A percentile compares a stretch with the other conserved stretches of the same genome.
phyloP scores from a whole-genome alignment of 2,329 filamentous ascomycete genomes.

The Graphium sp. region DNA sequence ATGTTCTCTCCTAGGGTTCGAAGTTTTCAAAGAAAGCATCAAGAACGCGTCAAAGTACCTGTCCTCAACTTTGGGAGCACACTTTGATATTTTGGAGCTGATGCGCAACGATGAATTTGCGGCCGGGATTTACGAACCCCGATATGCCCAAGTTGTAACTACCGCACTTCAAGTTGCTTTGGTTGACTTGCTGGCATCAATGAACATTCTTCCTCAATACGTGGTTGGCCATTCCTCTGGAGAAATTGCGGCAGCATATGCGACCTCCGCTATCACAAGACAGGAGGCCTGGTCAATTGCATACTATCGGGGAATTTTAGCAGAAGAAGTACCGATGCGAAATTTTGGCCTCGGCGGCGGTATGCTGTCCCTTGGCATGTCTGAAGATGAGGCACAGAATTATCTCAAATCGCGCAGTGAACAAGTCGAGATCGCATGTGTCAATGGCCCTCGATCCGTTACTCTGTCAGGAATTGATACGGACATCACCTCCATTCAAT shows the following conservation, averaged over 20 bases:
- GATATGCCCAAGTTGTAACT: constrained; percentile 21
- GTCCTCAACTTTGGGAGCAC: constrained; percentile 11
- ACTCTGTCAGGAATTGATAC: constrained; percentile 23
- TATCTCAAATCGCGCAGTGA: constrained; percentile 10
- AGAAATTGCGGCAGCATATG: constrained; percentile 27
- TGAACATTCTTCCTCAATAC: constrained; percentile 13
- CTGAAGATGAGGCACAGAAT: constrained; percentile 9
- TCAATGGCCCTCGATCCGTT: constrained; percentile 24
- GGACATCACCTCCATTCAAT: constrained; percentile 13
- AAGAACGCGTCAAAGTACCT: constrained; percentile 15
- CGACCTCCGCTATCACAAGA: constrained; percentile 16
- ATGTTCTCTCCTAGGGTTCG: constrained; percentile 19
- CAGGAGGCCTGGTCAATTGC: constrained; percentile 22
- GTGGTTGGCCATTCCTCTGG: constrained; percentile 29
- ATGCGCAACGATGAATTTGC: constrained; percentile 11
- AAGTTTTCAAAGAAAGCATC: constrained; percentile 22
- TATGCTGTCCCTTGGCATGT: constrained; percentile 24
- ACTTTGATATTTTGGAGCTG: constrained; percentile 18
- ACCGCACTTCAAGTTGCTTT: constrained; percentile 24
- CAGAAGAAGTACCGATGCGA: constrained; percentile 12
- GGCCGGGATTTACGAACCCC: constrained; percentile 15
- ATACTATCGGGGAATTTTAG: constrained; percentile 20
- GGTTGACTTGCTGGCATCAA: constrained; percentile 18
- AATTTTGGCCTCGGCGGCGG: constrained; percentile 14
- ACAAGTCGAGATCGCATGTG: constrained; percentile 20